Percentiles rank a stretch among this genome's conserved stretches.
Conservation (phyloP, 495 filamentous ascomycete species). For the Aspergillus diversus region DNA sequence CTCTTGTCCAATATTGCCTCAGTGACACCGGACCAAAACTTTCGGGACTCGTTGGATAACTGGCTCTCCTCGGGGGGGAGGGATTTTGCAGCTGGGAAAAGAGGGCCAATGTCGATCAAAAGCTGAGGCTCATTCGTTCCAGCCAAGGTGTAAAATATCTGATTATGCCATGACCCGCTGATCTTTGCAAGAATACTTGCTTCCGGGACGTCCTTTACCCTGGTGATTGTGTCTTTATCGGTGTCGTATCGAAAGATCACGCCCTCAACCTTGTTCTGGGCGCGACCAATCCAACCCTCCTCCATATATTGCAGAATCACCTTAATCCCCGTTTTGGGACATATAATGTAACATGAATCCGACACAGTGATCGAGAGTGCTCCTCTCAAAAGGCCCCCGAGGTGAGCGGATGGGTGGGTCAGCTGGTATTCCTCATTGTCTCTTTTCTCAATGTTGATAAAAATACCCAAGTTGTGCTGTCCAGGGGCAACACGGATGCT, state of each 20-base stretch:
- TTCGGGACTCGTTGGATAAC: slow-evolving; percentile 86
- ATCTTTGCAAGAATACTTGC: slow-evolving; percentile 82
- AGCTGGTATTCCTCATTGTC: slow-evolving; percentile 91
- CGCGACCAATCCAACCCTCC: slow-evolving; percentile 90
- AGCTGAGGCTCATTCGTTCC: slow-evolving; percentile 66
- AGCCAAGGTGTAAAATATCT: slow-evolving; percentile 66
- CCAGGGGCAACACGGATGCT: slow-evolving; percentile 90
- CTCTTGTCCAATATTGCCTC: slow-evolving; percentile 84
- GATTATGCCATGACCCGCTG: slow-evolving; percentile 79
- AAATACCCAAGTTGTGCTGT: slow-evolving; percentile 93
- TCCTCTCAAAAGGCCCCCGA: slow-evolving; percentile 86
- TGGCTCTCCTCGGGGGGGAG: slow-evolving; percentile 76
- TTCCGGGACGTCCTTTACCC: slow-evolving; percentile 82
- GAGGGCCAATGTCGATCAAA: slow-evolving; percentile 82
- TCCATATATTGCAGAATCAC: slow-evolving; percentile 90
- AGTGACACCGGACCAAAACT: slow-evolving; percentile 86
- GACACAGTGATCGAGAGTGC: slow-evolving; percentile 82
- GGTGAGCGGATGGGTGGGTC: slow-evolving; percentile 90
- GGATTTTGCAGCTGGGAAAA: slow-evolving; percentile 74
- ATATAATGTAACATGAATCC: slow-evolving; percentile 84
- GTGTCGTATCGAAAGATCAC: slow-evolving; percentile 89
- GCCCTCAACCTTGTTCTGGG: slow-evolving; percentile 89
- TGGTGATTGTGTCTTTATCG: slow-evolving; percentile 72
- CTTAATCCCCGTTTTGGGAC: slow-evolving; percentile 84
- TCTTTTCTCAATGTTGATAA: slow-evolving; percentile 79